Conservation (phyloP, 352 stramenopile species). For the Phytophthora vignae region DNA sequence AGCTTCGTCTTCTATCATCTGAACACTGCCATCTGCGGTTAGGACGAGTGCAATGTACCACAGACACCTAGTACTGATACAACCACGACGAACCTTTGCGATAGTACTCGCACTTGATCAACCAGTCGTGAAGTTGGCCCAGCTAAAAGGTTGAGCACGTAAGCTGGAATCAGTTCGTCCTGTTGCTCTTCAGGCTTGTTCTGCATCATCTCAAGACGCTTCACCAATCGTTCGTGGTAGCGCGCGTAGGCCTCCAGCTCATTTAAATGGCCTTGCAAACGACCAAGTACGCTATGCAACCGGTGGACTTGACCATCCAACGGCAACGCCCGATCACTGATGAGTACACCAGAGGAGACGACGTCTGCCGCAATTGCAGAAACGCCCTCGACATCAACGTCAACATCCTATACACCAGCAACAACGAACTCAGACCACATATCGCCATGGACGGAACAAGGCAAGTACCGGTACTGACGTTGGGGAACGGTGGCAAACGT, state of each 20-base stretch:
- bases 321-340: neutral
- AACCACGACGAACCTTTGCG: slow-evolving; percentile 40
- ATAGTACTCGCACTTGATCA: slow-evolving; percentile 52
- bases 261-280: slow-evolving; percentile 48
- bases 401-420: slow-evolving; percentile 33
- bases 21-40: slow-evolving; percentile 35
- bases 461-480: slow-evolving; percentile 26
- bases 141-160: slow-evolving; percentile 52
- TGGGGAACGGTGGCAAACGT: slow-evolving; percentile 48
- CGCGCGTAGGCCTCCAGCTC: slow-evolving; percentile 43
- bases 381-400: slow-evolving; percentile 23
- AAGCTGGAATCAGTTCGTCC: slow-evolving; percentile 45
- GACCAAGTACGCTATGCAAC: slow-evolving; percentile 53
- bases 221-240: slow-evolving; percentile 55
- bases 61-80: too few species aligned
- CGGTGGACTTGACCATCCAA: slow-evolving; percentile 47
- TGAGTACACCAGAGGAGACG: neutral
- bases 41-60: too few species aligned
- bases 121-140: slow-evolving; percentile 36
- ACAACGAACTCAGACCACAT: neutral
- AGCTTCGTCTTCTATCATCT: slow-evolving; percentile 68
- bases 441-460: neutral
- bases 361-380: slow-evolving; percentile 12
- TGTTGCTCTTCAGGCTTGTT: slow-evolving; percentile 28
- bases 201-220: slow-evolving; percentile 42